Base-by-base conservation (phyloP, 2,329 filamentous ascomycete genomes). In the Lasiodiplodia sp. region DNA sequence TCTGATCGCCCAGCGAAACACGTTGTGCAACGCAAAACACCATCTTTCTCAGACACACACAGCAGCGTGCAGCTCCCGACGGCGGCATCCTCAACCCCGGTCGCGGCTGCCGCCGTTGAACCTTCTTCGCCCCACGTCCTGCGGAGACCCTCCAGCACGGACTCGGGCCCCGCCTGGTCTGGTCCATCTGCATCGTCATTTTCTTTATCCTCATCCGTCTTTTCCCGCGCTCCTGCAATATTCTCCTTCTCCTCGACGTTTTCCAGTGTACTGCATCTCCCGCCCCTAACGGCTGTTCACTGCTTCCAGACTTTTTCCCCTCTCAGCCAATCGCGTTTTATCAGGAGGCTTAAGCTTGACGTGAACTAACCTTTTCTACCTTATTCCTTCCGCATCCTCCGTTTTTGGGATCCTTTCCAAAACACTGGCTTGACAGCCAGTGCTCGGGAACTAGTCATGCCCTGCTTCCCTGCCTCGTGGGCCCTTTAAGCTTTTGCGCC, bases 51-150 rank as follows among this genome's bases (percentile, higher is more conserved):
- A 28, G 28, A 51, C 58, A 34, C 47, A 16, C 37, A 63, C 40
- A 18, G 23, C 57, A 11, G 6, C 55, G 18, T 28, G 56, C 56
- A 14, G 56, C 56, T 10, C 44, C 44, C 58, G 58, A 37, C 58
- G 37, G 28, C 47, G 34, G 40, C 58, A 63, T 34, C 40, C 44
- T 63, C 28, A 40, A 31, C 34, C 58, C 58, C 49, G 58, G 44
- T 44, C 58, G 44, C 58, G 58, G 49, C 63, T 56, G 63, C 63
- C 63, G 63, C 63, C 63, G 51, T 66, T 56, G 63, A 66, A 66
- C 51, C 63, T 56, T 66, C 51, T 56, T 66, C 51, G 37, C 63
- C 34, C 49, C 62, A 53, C 47, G 34, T 57, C 62, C 28, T 34
- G 28, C 57, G 38, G 57, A 60, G 38, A 47, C 57, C 38, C 21